Percentiles rank a stretch among this genome's conserved stretches.
These are phyloP conservation scores for Pleurotus eryngii DNA, from an alignment of 768 basidiomycete genomes.

Conservation along the genomic window DNA sequence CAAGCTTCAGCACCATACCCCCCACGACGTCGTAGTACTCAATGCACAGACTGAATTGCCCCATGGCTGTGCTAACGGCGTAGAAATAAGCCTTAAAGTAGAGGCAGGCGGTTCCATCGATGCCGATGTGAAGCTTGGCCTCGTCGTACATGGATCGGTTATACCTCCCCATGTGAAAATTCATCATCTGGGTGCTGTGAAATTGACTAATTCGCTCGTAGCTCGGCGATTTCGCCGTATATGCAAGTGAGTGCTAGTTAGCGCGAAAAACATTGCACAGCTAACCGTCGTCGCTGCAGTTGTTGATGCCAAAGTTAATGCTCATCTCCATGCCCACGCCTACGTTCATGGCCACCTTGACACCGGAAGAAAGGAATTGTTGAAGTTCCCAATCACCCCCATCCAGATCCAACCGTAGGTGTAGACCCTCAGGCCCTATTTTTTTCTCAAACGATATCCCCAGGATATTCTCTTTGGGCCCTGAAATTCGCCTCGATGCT, in stretches of 20 bases:
- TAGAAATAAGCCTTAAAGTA: background rate
- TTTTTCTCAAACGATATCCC: background rate
- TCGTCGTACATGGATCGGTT: background rate
- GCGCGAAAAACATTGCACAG: background rate
- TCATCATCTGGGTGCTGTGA: background rate
- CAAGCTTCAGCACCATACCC: background rate
- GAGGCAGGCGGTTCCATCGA: background rate
- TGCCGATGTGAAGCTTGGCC: background rate
- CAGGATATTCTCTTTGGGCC: background rate
- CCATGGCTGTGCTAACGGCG: background rate
- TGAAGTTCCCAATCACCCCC: background rate
- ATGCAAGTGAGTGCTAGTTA: background rate
- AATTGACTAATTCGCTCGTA: background rate
- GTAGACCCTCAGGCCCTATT: background rate
- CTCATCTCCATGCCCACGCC: background rate
- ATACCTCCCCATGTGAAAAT: background rate
- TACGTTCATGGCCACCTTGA: background rate
- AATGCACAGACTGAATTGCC: background rate
- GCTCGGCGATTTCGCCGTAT: background rate
- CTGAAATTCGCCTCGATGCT: background rate
- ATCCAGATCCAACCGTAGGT: background rate
- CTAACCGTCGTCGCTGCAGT: background rate
- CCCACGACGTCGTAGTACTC: background rate
- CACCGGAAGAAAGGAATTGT: background rate
- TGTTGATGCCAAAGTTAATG: background rate